These are phyloP conservation scores for Pichia cactophila DNA, from an alignment of 1,139 yeast species.

Conservation along the genomic window DNA sequence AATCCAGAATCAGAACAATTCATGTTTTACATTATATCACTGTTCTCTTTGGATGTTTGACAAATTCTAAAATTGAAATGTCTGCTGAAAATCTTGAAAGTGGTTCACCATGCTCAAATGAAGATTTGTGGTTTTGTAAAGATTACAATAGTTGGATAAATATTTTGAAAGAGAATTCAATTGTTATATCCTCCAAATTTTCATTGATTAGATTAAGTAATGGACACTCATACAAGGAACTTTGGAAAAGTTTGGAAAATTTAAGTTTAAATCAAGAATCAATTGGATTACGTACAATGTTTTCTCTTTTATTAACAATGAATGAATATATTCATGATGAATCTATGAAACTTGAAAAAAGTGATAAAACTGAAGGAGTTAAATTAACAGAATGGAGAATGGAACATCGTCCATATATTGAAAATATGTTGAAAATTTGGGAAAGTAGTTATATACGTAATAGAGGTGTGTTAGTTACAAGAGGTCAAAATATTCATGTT, in stretches of 20 bases:
- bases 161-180: constrained; percentile 29
- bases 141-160: constrained; percentile 52
- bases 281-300: constrained; percentile 48
- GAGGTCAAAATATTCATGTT: constrained; percentile 42
- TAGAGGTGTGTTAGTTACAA: constrained; percentile 53
- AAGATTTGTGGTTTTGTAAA: constrained; percentile 61
- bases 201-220: constrained; percentile 50
- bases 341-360: constrained; percentile 30
- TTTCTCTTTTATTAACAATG: constrained; percentile 61
- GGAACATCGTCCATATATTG: constrained; percentile 49
- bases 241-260: constrained; percentile 42
- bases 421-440: constrained; percentile 53
- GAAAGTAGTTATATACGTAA: constrained; percentile 51
- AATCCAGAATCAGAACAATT: constrained; percentile 78
- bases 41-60: constrained; percentile 59
- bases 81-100: constrained; percentile 56
- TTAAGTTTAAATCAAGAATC: constrained; percentile 33
- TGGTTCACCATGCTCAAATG: constrained; percentile 69
- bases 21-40: constrained; percentile 72
- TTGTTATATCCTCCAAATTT: constrained; percentile 39
- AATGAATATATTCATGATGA: constrained; percentile 63
- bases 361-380: constrained; percentile 26
- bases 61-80: constrained; percentile 53
- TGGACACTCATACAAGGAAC: constrained; percentile 44
- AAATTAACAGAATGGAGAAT: constrained; percentile 52